A percentile compares a stretch with the other conserved stretches of the same genome.
Evolutionary conservation across 768 basidiomycete species (phyloP).

Genomic region (Trametes sanguinea): DNA sequence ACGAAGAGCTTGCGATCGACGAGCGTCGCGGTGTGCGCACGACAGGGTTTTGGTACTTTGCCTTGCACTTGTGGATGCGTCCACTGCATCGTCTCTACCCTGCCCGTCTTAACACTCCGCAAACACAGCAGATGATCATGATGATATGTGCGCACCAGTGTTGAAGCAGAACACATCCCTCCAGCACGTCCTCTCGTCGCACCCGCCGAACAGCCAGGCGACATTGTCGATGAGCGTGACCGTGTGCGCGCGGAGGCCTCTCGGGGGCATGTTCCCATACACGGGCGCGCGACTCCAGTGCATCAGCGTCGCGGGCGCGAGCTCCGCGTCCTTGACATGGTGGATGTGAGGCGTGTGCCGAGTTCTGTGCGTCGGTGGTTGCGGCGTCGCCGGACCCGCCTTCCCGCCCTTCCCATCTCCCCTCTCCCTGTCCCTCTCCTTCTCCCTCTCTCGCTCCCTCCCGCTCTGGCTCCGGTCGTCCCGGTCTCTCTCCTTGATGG

Average conservation of each 20-base stretch:
- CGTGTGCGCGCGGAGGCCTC: conserved; percentile 78
- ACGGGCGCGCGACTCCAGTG: conserved; percentile 87
- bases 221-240: conserved; percentile 80
- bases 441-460: conserved; percentile 17
- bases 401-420: conserved; percentile 17
- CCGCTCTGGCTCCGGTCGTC: conserved; percentile 18
- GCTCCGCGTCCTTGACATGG: conserved; percentile 57
- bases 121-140: neutral
- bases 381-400: neutral
- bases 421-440: conserved; percentile 16
- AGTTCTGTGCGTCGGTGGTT: conserved; percentile 37
- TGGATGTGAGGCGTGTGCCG: conserved; percentile 60
- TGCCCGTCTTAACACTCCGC: neutral
- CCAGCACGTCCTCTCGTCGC: conserved; percentile 75
- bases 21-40: conserved; percentile 86
- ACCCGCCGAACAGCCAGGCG: conserved; percentile 90
- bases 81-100: conserved; percentile 89
- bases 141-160: conserved; percentile 49
- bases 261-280: conserved; percentile 65
- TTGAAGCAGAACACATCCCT: conserved; percentile 85
- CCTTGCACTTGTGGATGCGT: conserved; percentile 73
- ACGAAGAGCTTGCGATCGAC: conserved; percentile 80
- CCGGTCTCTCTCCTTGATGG: conserved; percentile 19
- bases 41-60: conserved; percentile 77
- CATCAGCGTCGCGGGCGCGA: conserved; percentile 73